Evolutionary conservation across 257 asterid genomes (phyloP).

Genomic region (Przewalskia tangutica): DNA sequence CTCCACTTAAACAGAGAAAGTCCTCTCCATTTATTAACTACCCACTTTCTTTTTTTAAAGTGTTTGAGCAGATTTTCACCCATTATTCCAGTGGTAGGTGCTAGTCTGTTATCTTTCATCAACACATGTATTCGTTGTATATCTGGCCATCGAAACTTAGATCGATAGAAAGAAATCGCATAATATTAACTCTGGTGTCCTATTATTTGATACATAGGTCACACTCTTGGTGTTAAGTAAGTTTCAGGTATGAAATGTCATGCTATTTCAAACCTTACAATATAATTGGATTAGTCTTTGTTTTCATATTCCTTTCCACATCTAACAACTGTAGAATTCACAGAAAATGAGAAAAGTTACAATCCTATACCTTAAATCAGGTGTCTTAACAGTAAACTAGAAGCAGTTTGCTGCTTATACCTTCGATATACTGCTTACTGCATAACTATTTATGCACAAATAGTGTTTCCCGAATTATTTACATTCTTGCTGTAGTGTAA

Average conservation of each 20-base stretch:
- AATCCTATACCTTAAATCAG: neutral
- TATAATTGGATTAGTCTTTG: neutral
- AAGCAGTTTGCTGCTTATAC: neutral
- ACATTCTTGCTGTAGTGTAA: neutral
- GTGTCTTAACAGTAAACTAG: neutral
- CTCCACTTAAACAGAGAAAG: neutral
- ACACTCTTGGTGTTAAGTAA: neutral
- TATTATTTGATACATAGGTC: neutral
- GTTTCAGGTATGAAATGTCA: neutral
- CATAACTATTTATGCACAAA: neutral
- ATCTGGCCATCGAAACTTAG: neutral
- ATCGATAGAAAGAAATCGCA: neutral
- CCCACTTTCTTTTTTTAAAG: neutral
- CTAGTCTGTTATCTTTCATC: neutral
- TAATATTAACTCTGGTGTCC: neutral
- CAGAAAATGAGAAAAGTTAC: neutral
- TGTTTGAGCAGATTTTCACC: neutral
- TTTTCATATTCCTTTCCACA: neutral
- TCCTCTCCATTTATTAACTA: neutral
- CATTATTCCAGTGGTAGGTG: neutral
- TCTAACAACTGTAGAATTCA: neutral
- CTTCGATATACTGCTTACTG: neutral
- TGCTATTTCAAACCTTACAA: neutral
- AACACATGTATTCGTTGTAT: neutral
- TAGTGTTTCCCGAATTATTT: neutral